Base-by-base conservation (phyloP, 2,329 filamentous ascomycete species). In the Herpotrichia juniperi region DNA sequence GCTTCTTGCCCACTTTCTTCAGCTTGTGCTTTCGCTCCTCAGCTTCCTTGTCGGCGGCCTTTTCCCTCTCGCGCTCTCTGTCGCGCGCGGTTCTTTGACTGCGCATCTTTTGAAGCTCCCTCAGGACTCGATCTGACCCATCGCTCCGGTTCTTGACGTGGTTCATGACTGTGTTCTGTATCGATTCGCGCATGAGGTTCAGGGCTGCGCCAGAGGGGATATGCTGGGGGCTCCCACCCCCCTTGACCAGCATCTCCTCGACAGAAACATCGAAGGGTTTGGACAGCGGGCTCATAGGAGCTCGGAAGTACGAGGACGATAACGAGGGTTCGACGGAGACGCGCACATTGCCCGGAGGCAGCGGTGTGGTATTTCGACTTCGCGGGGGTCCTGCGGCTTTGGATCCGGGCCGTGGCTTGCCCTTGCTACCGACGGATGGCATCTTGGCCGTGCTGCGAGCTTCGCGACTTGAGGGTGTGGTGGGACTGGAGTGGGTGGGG, bases 331-430 rank as follows among this genome's bases (percentile, higher is more conserved):
- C 56, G 70, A 71, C 58, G 61, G 79, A 72, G 62, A 81, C 66
- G 77, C 81, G 68, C 71, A 80, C 62, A 72, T 76, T 65, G 73
- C 74, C 57, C 28, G 78, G 75, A 28, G 84, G 81, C 66, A 84
- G 83, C 30, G 90, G 90, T 14, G 90, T 93, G 30, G 88, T 90
- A 73, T 92, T 93, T 67, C 90, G 87, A 69, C 88, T 92, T 56
- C 85, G 81, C 14, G 68, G 66, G 14, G 63, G 51, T 42, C 59
- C 66, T 10, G 62, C 58, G 19, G 63, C 59, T 57, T 69, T 72
- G 9, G 63, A 64, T 40, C 61, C 59, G 1, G 63, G 65, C 57
- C 79, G 84, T 51, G 78, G 79, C 76, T 90, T 90, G 77, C 64
- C 72, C 56, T 75, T 76, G 57, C 70, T 69, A 48, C 71, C 64